A percentile compares a stretch with the other conserved stretches of the same genome.
These are phyloP conservation scores for Heteromeles arbutifolia DNA, from an alignment of 306 rosid species.

Conservation along the genomic window DNA sequence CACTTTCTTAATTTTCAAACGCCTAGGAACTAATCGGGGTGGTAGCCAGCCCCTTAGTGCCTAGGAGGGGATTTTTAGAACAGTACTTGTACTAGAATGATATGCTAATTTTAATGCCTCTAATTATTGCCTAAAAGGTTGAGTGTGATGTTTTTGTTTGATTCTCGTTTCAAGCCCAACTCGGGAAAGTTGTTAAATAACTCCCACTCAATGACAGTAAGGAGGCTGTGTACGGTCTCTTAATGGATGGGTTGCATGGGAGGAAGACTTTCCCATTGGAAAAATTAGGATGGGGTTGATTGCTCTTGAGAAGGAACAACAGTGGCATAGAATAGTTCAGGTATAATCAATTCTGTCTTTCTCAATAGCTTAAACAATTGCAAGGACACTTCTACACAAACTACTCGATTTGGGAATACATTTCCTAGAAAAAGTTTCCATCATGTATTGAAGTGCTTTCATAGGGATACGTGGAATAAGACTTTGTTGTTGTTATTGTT, in stretches of 20 bases:
- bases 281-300: constrained; percentile 47
- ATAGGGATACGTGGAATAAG: too few relatives aligned
- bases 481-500: too few relatives aligned
- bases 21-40: too few relatives aligned
- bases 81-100: too few relatives aligned
- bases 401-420: background rate
- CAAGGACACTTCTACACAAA: background rate
- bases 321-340: constrained; percentile 91
- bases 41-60: too few relatives aligned
- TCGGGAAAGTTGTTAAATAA: constrained; percentile 6
- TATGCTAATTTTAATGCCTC: too few relatives aligned
- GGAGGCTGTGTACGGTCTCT: constrained; percentile 78
- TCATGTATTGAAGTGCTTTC: background rate
- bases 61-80: too few relatives aligned
- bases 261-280: constrained; percentile 62
- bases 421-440: background rate
- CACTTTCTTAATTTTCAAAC: too few relatives aligned
- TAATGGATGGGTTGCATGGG: constrained; percentile 97
- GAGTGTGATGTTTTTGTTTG: background rate
- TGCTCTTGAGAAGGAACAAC: constrained; percentile 72
- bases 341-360: constrained; percentile 17
- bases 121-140: background rate
- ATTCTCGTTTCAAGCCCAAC: background rate
- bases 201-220: constrained; percentile 51
- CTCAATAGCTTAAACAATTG: background rate